Evolutionary conservation across 208 protist genomes (phyloP).

Genomic region (Borovskyia barvae): DNA sequence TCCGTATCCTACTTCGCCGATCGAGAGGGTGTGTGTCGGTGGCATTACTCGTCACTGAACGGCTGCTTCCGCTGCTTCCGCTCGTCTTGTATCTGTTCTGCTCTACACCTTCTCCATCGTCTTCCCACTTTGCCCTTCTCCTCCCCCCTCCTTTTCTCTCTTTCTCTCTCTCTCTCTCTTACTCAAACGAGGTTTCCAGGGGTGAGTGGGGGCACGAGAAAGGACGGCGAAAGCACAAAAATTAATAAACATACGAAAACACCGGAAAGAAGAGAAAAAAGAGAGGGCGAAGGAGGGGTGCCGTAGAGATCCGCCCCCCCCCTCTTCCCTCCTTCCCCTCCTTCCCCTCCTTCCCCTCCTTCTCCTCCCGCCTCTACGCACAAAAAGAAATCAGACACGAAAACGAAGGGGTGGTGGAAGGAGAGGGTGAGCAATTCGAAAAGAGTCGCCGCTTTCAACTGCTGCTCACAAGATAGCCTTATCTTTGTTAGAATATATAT

Average conservation of each 20-base stretch:
- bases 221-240: too few species aligned
- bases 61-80: neutral
- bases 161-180: neutral
- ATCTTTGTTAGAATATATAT: too few species aligned
- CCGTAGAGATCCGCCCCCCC: neutral
- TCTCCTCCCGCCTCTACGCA: neutral
- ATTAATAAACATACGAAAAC: too few species aligned
- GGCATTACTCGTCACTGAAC: neutral
- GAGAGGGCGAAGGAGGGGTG: neutral
- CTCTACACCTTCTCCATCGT: too few species aligned
- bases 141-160: neutral
- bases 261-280: conserved; percentile 8
- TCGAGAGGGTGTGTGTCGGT: neutral
- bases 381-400: too few species aligned
- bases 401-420: too few species aligned
- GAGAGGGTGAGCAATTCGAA: too few species aligned
- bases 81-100: neutral
- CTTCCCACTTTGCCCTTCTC: neutral
- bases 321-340: conserved; percentile 3
- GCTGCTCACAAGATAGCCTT: too few species aligned
- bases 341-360: neutral
- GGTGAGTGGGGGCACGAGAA: too few species aligned
- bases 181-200: too few species aligned
- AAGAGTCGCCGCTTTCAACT: too few species aligned
- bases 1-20: neutral